These are phyloP conservation scores for Ustilago sp. DNA, from an alignment of 1,284 basidiomycete genomes.

Conservation along the genomic window DNA sequence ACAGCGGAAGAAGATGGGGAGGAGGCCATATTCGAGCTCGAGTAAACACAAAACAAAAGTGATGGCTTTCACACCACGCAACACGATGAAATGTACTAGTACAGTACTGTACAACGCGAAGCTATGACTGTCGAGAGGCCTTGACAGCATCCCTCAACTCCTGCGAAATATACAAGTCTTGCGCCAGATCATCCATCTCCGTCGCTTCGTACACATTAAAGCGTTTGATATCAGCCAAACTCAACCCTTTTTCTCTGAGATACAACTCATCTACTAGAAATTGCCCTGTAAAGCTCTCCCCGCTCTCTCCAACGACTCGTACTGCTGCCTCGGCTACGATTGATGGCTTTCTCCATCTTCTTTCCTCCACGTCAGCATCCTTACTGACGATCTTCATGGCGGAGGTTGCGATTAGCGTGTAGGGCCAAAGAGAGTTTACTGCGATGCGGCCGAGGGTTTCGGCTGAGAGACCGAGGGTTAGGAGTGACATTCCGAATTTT, in stretches of 20 bases:
- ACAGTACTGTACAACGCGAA: not conserved
- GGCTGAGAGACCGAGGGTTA: slow-evolving; percentile 62
- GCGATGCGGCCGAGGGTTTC: slow-evolving; percentile 56
- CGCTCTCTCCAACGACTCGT: slow-evolving; percentile 57
- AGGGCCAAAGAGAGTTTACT: slow-evolving; percentile 63
- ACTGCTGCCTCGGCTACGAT: slow-evolving; percentile 66
- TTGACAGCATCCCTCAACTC: slow-evolving; percentile 57
- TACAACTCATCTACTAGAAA: slow-evolving; percentile 68
- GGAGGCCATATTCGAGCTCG: slow-evolving; percentile 67
- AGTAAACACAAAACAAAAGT: slow-evolving; percentile 34
- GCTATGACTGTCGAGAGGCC: slow-evolving; percentile 9
- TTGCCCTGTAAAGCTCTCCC: slow-evolving; percentile 29
- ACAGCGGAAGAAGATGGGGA: slow-evolving; percentile 62
- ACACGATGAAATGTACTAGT: slow-evolving; percentile 8
- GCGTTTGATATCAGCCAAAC: slow-evolving; percentile 29
- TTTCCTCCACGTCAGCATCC: slow-evolving; percentile 51
- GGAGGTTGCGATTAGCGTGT: slow-evolving; percentile 59
- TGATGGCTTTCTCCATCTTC: slow-evolving; percentile 50
- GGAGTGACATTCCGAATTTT: slow-evolving; percentile 66
- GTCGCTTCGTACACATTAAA: slow-evolving; percentile 45
- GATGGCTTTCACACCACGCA: not conserved
- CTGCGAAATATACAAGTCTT: slow-evolving; percentile 66
- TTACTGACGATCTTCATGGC: slow-evolving; percentile 63
- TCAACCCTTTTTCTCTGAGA: slow-evolving; percentile 54
- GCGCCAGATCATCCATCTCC: slow-evolving; percentile 48